Percentiles rank a stretch among this genome's conserved stretches.
phyloP scores from a whole-genome alignment of 495 filamentous ascomycete species.

The Chlorociboria aeruginascens region DNA sequence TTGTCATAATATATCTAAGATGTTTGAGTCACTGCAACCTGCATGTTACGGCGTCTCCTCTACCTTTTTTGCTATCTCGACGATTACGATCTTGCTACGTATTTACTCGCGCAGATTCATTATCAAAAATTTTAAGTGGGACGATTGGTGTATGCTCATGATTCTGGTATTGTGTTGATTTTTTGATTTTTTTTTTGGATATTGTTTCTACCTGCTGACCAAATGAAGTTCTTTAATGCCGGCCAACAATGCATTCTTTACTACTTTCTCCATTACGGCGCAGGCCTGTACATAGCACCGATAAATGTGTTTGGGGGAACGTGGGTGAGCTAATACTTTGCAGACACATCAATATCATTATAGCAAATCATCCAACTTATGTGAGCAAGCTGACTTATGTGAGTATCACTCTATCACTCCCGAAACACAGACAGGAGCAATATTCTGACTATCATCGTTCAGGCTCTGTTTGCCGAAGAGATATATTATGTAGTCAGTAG shows the following conservation, averaged over 20 bases:
- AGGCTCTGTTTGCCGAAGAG: slow-evolving; percentile 22
- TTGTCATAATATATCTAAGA: background rate
- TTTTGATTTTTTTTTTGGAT: slow-evolving; percentile 16
- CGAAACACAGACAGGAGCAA: too few relatives aligned
- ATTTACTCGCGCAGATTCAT: slow-evolving; percentile 27
- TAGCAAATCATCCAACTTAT: too few relatives aligned
- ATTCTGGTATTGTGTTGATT: slow-evolving; percentile 19
- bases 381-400: too few relatives aligned
- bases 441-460: too few relatives aligned
- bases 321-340: slow-evolving; percentile 8
- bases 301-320: slow-evolving; percentile 17
- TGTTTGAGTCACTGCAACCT: background rate
- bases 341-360: slow-evolving; percentile 9
- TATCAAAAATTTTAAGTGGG: slow-evolving; percentile 25
- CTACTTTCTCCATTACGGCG: slow-evolving; percentile 19
- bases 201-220: background rate
- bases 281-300: slow-evolving; percentile 21
- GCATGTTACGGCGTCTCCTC: slow-evolving; percentile 15
- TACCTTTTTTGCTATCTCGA: slow-evolving; percentile 23
- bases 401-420: too few relatives aligned
- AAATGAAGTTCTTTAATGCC: slow-evolving; percentile 17
- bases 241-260: slow-evolving; percentile 2
- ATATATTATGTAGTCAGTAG: slow-evolving; percentile 29
- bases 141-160: slow-evolving; percentile 29
- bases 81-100: slow-evolving; percentile 22